Base-by-base conservation (phyloP, 495 filamentous ascomycete genomes). In the Hypoxylon crocopeplum region DNA sequence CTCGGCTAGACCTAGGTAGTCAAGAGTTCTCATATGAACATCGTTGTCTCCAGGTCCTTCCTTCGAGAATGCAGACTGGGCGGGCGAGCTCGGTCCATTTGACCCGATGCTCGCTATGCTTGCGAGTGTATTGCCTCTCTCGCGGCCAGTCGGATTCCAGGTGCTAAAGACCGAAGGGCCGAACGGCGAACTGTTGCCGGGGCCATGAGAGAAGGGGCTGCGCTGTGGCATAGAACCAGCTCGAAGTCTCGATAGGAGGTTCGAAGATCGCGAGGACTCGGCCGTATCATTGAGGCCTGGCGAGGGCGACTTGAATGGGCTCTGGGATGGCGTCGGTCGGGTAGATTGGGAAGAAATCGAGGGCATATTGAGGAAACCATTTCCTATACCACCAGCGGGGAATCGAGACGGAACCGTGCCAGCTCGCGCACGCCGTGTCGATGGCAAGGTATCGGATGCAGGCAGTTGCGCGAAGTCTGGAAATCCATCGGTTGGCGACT, bases 391-490 rank as follows among this genome's bases (percentile, higher is more conserved):
- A 46, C 81, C 86, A 44, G 84, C 88, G 15, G 92, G 89, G 71
- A 98, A 96, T 52, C 92, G 86, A 29, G 94, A 98, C 22, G 94
- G 94, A 16, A 98, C 88, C n/a, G 94, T 98, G 59, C 94, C 94
- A 48, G 94, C 94, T 73, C 94, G 86, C 46, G 92, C 87, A 62
- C 94, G 84, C 33, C 79, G 74, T 11, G 78, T 74, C 48, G 82
- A 85, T 64, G 79, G 88, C 70, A 77, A 75, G 75, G 62, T 80
- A 72, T 71, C 87, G 61, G 72, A 78, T 45, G 74, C 80, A 69
- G 79, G 84, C 73, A 71, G 79, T 55, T 91, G 84, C 30, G 89
- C 81, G 68, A 95, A 88, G 67, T 97, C 93, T 15, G 94, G 92
- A 65, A 97, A 98, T 54, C 89, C 93, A 75, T 97, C 94, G 66